These are phyloP conservation scores for Arachis monticola DNA, from an alignment of 331 rosid species.

Conservation along the genomic window DNA sequence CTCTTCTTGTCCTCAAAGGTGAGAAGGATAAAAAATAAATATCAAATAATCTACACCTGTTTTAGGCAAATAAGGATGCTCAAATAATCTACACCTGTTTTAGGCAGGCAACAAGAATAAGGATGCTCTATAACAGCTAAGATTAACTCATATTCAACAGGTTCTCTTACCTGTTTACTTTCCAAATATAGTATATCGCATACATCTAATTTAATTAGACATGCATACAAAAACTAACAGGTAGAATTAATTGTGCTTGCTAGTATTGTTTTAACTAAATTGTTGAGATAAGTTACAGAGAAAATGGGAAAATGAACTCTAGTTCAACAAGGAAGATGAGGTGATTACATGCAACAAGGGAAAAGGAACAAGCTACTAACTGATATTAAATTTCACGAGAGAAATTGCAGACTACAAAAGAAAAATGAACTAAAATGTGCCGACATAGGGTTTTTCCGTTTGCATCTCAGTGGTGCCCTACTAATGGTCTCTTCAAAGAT, in stretches of 20 bases:
- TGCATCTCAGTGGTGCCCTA: no score
- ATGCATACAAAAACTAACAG: neutral
- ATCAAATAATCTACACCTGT: neutral
- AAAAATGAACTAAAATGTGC: conserved; percentile 8
- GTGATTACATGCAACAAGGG: neutral
- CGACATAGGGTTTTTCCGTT: neutral
- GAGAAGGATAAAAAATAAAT: neutral
- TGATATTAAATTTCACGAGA: conserved; percentile 15
- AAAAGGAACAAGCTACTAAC: conserved; percentile 12
- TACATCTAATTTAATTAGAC: conserved; percentile 1
- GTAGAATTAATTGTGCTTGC: neutral
- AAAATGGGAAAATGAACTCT: conserved; percentile 22
- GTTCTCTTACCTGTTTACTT: conserved; percentile 16
- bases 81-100: no score
- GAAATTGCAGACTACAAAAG: neutral
- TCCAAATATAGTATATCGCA: conserved; percentile 3
- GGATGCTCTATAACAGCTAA: conserved; percentile 7
- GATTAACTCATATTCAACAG: neutral
- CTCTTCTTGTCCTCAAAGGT: conserved; percentile 8
- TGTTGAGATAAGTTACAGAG: neutral
- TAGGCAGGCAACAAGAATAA: conserved; percentile 1
- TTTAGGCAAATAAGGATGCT: no score
- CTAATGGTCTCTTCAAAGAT: no score
- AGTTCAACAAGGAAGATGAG: neutral
- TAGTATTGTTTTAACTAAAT: neutral